Base-by-base conservation (phyloP, 305 asterid species). In the Fraxinus xanthoxyloides region DNA sequence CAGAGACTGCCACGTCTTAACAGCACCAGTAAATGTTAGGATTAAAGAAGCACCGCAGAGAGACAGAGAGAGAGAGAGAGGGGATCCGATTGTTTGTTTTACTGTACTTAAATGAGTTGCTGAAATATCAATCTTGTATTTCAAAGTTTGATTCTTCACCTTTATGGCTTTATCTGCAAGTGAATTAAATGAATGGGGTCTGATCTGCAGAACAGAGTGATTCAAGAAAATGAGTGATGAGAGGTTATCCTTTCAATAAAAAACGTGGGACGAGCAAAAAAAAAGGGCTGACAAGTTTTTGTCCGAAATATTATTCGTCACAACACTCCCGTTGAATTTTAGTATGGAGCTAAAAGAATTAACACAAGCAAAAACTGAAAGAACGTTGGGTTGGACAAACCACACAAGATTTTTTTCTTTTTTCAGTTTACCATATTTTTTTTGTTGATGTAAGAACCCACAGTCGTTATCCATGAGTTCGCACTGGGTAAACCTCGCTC, bases 11-110 rank as follows among this genome's bases (percentile, higher is more conserved):
- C 63, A 78, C 21, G 36, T 36, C 35, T 32, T 59, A 63, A 21
- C 61, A 78, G 7, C 81, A 23, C 76, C 19, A 69, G 38, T 34
- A 63, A 78, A 78, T 78, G 63, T 30, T 35, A 63, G 10, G 28
- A 38, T 78, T 59, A 19, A 78, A 69, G 75, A 69, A 69, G 75
- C 75, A 69, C 32, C 5, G 12, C 32, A 9, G 34, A 63, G 5
- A 26, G 31, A 48, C 5, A 32, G 35, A 30, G 43, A 36, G 46
- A 36, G 36, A 35, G 51, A 10, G 54, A 2, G 56, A 3, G 56
- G 0, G 56, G 3, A 46, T 23, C 72, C 72, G 28, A 28, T 28
- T 26, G 38, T 67, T 28, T 67, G 74, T 67, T 67, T 67, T 38
- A 26, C 9, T 28, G 38, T 28, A 5, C 35, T 26, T 28, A 67